Evolutionary conservation across 75 land plant genomes (phyloP), one percentile per base, ranked within the genome.

Genomic region (Pseudotsuga menziesii): DNA sequence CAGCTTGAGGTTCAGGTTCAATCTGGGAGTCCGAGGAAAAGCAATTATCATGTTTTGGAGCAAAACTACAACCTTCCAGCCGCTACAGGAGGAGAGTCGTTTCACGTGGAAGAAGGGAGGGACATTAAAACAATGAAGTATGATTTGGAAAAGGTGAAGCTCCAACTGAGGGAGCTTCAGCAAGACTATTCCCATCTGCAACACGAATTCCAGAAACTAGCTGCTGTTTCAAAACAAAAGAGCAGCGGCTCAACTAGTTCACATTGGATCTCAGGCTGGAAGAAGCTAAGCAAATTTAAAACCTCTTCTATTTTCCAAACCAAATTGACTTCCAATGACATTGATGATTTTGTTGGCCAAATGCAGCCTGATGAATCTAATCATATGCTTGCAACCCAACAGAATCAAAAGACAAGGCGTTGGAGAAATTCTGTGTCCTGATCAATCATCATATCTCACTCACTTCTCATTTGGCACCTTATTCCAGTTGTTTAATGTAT

Each of bases 401-500:
- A 48, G 11, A 48, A 2, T 11, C 54, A 48, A 48, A 72, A 78
- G 4, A 87, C 88, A 54, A 80, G 90, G 76, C 82, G 90, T 60
- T 91, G 93, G 93, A 86, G 93, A 63, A 91, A 91, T 71, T 91
- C 93, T 66, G 85, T 91, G 36, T 91, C 93, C 23, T 89, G 74
- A 81, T 48, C n/a, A n/a, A n/a, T 48, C 12, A 1, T 48, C 54
- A 39, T 39, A 39, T 39, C 41, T 39, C 41, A 39, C 41, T 39
- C 4, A 48, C 54, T 48, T 48, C 2, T 11, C 2, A 9, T 48
- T 9, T 48, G 54, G n/a, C 54, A 9, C 54, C 54, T 48, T 48
- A 9, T 48, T 11, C 54, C 2, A 2, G 12, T 9, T 48, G 54
- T 9, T 48, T 48, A 48, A 4, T 39, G 41, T 39, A 39, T 39